Conservation (phyloP, 305 asterid species). For the Euphrasia arctica region DNA sequence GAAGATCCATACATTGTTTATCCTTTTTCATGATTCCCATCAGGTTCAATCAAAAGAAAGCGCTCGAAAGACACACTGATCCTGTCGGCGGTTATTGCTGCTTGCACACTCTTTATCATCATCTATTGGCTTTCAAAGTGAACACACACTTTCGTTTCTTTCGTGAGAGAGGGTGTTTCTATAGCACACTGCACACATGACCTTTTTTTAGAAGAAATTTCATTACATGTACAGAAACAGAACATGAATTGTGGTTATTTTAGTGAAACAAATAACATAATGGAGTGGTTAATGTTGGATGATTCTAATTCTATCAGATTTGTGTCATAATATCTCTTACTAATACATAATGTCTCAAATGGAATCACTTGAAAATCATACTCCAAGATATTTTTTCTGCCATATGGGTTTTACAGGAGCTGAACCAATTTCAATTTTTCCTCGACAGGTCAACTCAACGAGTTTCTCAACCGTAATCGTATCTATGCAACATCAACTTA, state of each 20-base stretch:
- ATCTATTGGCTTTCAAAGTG: conserved; percentile 85
- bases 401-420: no score
- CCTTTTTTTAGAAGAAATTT: conserved; percentile 1
- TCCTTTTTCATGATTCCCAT: conserved; percentile 16
- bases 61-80: conserved; percentile 77
- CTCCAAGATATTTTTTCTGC: no score
- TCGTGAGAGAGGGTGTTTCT: conserved; percentile 14
- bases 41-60: conserved; percentile 81
- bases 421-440: no score
- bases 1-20: background rate
- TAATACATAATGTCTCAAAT: background rate
- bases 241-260: conserved; percentile 12
- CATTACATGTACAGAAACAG: conserved; percentile 27
- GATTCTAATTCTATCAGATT: background rate
- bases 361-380: background rate
- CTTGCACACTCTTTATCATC: conserved; percentile 75
- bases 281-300: background rate
- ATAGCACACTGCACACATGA: background rate
- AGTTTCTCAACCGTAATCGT: no score
- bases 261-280: background rate
- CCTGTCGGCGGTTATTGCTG: conserved; percentile 82
- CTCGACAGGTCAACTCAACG: no score
- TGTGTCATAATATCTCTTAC: background rate
- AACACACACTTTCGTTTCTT: conserved; percentile 3
- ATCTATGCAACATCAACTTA: no score